Evolutionary conservation across 2,329 filamentous ascomycete species (phyloP).

Genomic region (Cladophialophora exuberans): DNA sequence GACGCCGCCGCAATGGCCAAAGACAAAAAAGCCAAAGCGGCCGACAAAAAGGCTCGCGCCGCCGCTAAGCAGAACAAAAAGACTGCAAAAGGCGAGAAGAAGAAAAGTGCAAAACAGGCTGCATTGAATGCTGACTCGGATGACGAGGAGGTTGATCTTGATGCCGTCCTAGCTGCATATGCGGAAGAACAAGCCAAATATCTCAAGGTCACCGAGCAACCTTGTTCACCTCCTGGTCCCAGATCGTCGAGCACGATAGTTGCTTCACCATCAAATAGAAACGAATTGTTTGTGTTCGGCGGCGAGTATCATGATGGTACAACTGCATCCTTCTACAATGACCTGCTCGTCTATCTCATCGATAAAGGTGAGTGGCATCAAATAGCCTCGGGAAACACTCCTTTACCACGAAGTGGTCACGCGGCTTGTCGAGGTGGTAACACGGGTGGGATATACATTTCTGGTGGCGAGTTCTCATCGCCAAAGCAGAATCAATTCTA

Average conservation of each 20-base stretch:
- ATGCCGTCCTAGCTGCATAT: conserved; percentile 90
- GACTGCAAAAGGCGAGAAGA: conserved; percentile 74
- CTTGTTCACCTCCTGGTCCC: conserved; percentile 72
- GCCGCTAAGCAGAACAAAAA: conserved; percentile 71
- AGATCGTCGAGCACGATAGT: conserved; percentile 81
- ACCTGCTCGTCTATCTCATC: conserved; percentile 71
- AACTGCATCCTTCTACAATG: conserved; percentile 71
- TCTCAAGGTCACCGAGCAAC: conserved; percentile 85
- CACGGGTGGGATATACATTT: conserved; percentile 82
- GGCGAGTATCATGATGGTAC: conserved; percentile 96
- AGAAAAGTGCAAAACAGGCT: conserved; percentile 81
- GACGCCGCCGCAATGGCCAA: conserved; percentile 45
- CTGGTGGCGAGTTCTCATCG: conserved; percentile 91
- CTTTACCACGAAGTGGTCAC: conserved; percentile 87
- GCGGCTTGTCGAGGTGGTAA: conserved; percentile 93
- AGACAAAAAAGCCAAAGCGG: conserved; percentile 60
- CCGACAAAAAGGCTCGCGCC: conserved; percentile 56
- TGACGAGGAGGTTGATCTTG: conserved; percentile 89
- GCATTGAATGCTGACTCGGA: conserved; percentile 69
- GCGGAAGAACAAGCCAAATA: conserved; percentile 91
- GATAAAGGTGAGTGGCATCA: conserved; percentile 88
- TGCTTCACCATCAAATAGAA: conserved; percentile 81
- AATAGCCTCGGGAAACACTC: conserved; percentile 88
- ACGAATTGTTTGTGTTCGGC: conserved; percentile 88
- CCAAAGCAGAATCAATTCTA: conserved; percentile 99